phyloP scores from a whole-genome alignment of 2,329 filamentous ascomycete genomes.

The Blumeria hordei region DNA sequence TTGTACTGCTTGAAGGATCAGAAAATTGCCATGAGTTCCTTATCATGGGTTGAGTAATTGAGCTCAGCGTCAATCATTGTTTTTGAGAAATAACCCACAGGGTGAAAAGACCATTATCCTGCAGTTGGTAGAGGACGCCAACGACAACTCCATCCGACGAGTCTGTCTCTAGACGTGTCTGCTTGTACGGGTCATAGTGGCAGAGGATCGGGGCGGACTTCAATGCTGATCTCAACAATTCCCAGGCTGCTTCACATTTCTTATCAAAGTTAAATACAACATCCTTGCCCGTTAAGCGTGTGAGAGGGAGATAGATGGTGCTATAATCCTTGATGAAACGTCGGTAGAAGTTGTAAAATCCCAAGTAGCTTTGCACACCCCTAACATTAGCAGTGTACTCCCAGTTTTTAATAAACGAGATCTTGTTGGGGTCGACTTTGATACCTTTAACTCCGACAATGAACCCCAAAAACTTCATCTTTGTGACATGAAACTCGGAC shows the following conservation, averaged over 20 bases:
- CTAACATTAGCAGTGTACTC: neutral
- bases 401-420: neutral
- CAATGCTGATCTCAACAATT: neutral
- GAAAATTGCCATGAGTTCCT: neutral
- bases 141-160: neutral
- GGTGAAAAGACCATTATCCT: neutral
- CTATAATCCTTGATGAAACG: neutral
- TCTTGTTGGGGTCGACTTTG: neutral
- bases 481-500: neutral
- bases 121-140: neutral
- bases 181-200: neutral
- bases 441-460: neutral
- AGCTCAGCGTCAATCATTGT: neutral
- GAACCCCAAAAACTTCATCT: slow-evolving; percentile 2
- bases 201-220: neutral
- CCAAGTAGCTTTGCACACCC: neutral
- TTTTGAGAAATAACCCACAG: neutral
- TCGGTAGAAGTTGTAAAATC: neutral
- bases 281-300: neutral
- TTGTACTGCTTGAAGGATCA: neutral
- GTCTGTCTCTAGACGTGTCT: neutral
- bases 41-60: neutral
- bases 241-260: neutral
- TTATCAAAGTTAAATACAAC: neutral
- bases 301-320: neutral